A percentile compares a stretch with the other conserved stretches of the same genome.
Conservation (phyloP, 192 early-diverging fungal genomes). For the Gamsiella multidivaricata region DNA sequence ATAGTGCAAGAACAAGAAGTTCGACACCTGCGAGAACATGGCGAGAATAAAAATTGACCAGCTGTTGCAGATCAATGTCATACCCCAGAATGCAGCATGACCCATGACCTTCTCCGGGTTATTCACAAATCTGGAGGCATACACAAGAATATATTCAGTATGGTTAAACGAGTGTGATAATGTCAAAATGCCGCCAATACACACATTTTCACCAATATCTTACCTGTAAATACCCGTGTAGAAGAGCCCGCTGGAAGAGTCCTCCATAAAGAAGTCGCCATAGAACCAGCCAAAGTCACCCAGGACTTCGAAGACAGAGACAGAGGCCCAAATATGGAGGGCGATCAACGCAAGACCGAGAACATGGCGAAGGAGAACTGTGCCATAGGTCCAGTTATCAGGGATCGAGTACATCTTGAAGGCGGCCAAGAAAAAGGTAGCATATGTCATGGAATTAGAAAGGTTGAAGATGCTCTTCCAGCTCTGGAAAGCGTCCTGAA, state of each 20-base stretch:
- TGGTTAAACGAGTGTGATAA: background rate
- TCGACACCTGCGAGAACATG: slow-evolving; percentile 83
- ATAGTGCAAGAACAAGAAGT: slow-evolving; percentile 85
- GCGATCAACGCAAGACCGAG: slow-evolving; percentile 84
- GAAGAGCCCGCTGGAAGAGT: slow-evolving; percentile 73
- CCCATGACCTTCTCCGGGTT: slow-evolving; percentile 95
- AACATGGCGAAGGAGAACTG: slow-evolving; percentile 83
- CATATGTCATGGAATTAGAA: slow-evolving; percentile 91
- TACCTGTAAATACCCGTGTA: slow-evolving; percentile 93
- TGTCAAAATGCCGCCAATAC: background rate
- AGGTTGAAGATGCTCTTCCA: slow-evolving; percentile 98
- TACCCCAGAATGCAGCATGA: slow-evolving; percentile 95
- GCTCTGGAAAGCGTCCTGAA: slow-evolving; percentile 89
- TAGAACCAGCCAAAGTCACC: slow-evolving; percentile 99
- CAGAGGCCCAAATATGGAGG: slow-evolving; percentile 92
- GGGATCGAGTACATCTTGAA: slow-evolving; percentile 84
- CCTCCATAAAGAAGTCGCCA: slow-evolving; percentile 95
- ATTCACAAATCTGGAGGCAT: slow-evolving; percentile 77
- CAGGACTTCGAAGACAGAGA: slow-evolving; percentile 91
- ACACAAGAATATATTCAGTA: no score
- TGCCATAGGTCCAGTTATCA: slow-evolving; percentile 73
- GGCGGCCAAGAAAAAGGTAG: slow-evolving; percentile 85
- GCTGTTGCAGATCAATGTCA: slow-evolving; percentile 86
- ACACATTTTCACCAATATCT: no score
- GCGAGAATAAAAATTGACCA: slow-evolving; percentile 88